Base-by-base conservation (phyloP, 116 monocot species). In the Cymodocea nodosa region DNA sequence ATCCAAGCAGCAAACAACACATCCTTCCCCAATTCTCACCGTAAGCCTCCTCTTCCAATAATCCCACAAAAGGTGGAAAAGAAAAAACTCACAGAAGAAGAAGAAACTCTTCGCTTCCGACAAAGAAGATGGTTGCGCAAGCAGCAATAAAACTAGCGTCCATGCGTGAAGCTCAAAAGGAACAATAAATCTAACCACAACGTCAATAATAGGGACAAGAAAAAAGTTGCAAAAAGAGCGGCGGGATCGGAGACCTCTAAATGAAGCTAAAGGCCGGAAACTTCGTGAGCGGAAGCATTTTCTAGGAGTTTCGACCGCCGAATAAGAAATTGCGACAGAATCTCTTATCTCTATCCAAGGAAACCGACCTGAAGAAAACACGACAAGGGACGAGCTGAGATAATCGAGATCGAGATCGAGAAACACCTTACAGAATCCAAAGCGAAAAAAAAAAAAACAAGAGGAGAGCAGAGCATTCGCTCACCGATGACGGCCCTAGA, bases 1-100 rank as follows among this genome's bases (percentile, higher is more conserved):
- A 76, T 53, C 72, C 82, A 52, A 84, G 76, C 50, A 80, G 78
- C 78, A 89, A 64, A 74, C 63, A 76, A 71, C 75, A 76, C 94
- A 94, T 89, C 25, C 71, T 74, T 64, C 19, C 62, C 49, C 18
- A 44, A 66, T 36, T n/a, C 48, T 24, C 37, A 36, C 51, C 22
- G 25, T 56, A 48, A 56, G 11, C 24, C 10, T 18, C 55, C 55
- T 48, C 36, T 51, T 23, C 11, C 15, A 5, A 50, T 12, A 49
- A 64, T 22, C 65, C 30, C 12, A 44, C 14, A 23, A n/a, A 51
- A 51, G 20, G 49, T 51, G 14, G 4, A 16, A 4, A 49, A 25
- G n/a, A 15, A 9, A 51, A 15, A 22, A 50, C 19, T 23, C 14
- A 12, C 22, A 50, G 16, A 18, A 37, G 13, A 63, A 63, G 12